Evolutionary conservation across 2,329 filamentous ascomycete genomes (phyloP), one percentile per base, ranked within the genome.

Genomic region (Pseudocercospora eumusae): DNA sequence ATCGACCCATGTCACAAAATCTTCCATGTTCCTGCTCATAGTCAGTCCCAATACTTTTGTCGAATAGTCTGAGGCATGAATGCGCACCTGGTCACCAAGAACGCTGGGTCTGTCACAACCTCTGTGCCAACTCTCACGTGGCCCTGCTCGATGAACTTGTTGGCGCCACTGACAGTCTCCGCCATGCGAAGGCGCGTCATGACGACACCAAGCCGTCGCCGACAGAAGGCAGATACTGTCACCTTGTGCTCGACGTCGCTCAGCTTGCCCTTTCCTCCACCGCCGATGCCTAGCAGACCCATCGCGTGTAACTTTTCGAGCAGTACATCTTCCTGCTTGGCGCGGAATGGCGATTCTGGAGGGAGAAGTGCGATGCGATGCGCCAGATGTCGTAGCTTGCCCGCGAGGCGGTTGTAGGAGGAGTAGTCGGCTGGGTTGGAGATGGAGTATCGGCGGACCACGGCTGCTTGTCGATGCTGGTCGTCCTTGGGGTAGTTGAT

Each of bases 1-100:
- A 71, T 96, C 91, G 9, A 93, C 89, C 93, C 93, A 98, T 0
- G 93, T 97, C 18, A 98, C 90, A 75, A 96, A 96, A 78, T 98
- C 93, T 79, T 98, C 93, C 84, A 96, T 91, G 64, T 87, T 90
- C 67, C 93, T 79, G 53, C 33, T 18, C 1, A 6, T 6, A 28
- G 33, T 65, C 47, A 64, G 56, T 56, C 40, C 59, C 42, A n/a
- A 40, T 23, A 33, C 44, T 49, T 60, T 40, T 13, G 9, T 2
- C 28, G 20, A 2, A 40, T 54, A 40, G 28, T 20, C 25, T 36
- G 11, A 6, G 2, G 11, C 11, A 20, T 20, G 42, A 25, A 20
- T 45, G 61, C 67, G 55, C 66, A 79, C 77, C 79, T 83, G 40
- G 91, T 95, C 7, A 98, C 92, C 57, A 97, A 78, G 72, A 92